phyloP scores from a whole-genome alignment of 345 rosid species.

The Populus nigra region DNA sequence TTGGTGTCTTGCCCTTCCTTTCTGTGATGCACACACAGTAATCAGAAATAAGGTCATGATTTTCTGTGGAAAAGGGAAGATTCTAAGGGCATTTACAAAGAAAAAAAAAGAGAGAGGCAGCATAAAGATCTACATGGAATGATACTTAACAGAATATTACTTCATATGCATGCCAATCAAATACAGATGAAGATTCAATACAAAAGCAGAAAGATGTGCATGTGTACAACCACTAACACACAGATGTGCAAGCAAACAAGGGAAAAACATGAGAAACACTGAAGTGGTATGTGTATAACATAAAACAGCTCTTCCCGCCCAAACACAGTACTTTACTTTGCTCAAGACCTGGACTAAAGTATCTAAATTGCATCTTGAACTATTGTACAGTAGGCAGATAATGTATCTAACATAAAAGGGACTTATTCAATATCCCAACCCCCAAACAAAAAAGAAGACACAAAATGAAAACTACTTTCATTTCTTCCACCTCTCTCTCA shows the following conservation, averaged over 20 bases:
- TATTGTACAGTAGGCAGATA: too few relatives aligned
- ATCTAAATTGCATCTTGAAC: not conserved
- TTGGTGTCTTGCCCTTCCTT: slow-evolving; percentile 91
- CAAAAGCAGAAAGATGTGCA: not conserved
- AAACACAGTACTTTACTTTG: not conserved
- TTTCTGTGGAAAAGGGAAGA: not conserved
- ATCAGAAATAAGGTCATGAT: not conserved
- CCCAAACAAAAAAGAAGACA: too few relatives aligned
- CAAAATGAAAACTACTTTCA: too few relatives aligned
- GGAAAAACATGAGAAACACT: too few relatives aligned
- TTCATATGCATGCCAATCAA: not conserved
- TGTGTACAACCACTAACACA: too few relatives aligned
- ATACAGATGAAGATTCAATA: not conserved
- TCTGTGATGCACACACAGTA: slow-evolving; percentile 37
- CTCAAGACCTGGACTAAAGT: not conserved
- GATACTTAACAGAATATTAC: not conserved
- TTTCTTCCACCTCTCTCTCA: too few relatives aligned
- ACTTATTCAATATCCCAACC: too few relatives aligned
- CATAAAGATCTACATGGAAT: not conserved
- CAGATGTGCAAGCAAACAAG: too few relatives aligned
- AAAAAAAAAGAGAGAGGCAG: not conserved
- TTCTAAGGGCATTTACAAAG: not conserved
- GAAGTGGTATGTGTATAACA: too few relatives aligned
- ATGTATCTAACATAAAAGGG: too few relatives aligned
- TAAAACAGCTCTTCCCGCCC: too few relatives aligned